phyloP scores from a whole-genome alignment of 2,329 filamentous ascomycete species.

The Whalleya microplaca region DNA sequence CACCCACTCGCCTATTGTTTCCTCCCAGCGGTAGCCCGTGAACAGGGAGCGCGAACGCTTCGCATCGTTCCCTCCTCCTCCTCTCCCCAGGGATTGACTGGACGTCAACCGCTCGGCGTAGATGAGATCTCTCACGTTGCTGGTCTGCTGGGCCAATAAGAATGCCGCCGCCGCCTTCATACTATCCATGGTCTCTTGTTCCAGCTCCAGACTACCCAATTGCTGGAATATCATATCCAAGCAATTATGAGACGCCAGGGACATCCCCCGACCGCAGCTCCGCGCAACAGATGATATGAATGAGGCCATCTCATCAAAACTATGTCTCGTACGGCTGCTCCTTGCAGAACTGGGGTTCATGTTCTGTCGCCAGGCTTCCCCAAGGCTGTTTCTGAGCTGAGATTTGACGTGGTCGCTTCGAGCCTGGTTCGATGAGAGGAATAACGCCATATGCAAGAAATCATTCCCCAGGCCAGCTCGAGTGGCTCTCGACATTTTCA shows the following conservation, averaged over 20 bases:
- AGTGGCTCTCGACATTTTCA: constrained; percentile 21
- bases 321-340: constrained; percentile 22
- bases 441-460: constrained; percentile 29
- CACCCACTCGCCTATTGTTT: constrained; percentile 61
- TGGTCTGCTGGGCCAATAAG: constrained; percentile 54
- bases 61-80: constrained; percentile 2
- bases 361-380: constrained; percentile 20
- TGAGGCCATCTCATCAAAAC: constrained; percentile 32
- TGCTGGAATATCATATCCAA: constrained; percentile 43
- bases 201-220: constrained; percentile 42
- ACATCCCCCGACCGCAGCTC: constrained; percentile 33
- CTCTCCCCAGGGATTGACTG: constrained; percentile 3
- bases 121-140: constrained; percentile 55
- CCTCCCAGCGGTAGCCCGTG: constrained; percentile 54
- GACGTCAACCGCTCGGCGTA: constrained; percentile 52
- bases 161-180: constrained; percentile 54
- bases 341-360: constrained; percentile 9
- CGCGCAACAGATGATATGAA: constrained; percentile 36
- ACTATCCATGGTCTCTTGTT: constrained; percentile 38
- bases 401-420: constrained; percentile 13
- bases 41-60: constrained; percentile 28
- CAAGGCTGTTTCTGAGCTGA: constrained; percentile 19
- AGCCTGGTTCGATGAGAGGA: constrained; percentile 27
- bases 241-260: constrained; percentile 32
- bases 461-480: constrained; percentile 22